phyloP scores from a whole-genome alignment of 2,329 filamentous ascomycete species.

The Nannizziopsis arthrosporioides region DNA sequence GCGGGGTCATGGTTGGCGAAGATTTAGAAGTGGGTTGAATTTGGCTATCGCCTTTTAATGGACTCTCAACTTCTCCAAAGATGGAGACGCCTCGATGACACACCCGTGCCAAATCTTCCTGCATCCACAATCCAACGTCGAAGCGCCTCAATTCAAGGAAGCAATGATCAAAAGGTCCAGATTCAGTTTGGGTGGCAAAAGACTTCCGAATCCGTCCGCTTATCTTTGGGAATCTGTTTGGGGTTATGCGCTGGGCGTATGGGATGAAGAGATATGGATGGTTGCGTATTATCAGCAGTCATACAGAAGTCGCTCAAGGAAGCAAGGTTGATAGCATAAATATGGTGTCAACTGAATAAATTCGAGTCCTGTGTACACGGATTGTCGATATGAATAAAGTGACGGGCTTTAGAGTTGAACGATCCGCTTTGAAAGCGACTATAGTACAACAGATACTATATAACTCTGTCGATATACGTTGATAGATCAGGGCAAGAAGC shows the following conservation, averaged over 20 bases:
- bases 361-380: constrained; percentile 8
- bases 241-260: constrained; percentile 5
- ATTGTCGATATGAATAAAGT: constrained; percentile 5
- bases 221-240: constrained; percentile 1
- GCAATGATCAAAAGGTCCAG: too few species aligned
- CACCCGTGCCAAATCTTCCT: too few species aligned
- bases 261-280: constrained; percentile 5
- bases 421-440: constrained; percentile 29
- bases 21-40: background rate
- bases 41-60: background rate
- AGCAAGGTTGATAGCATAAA: constrained; percentile 8
- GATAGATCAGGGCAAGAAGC: constrained; percentile 51
- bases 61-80: background rate
- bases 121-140: too few species aligned
- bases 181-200: too few species aligned
- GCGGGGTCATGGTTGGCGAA: background rate
- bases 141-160: too few species aligned
- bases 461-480: constrained; percentile 60
- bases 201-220: too few species aligned
- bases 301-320: constrained; percentile 2
- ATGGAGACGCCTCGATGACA: too few species aligned
- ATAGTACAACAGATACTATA: constrained; percentile 44
- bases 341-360: constrained; percentile 9
- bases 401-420: constrained; percentile 17
- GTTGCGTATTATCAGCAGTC: constrained; percentile 8